Conservation (phyloP, 2,329 filamentous ascomycete species). For the Tolypocladium paradoxum region DNA sequence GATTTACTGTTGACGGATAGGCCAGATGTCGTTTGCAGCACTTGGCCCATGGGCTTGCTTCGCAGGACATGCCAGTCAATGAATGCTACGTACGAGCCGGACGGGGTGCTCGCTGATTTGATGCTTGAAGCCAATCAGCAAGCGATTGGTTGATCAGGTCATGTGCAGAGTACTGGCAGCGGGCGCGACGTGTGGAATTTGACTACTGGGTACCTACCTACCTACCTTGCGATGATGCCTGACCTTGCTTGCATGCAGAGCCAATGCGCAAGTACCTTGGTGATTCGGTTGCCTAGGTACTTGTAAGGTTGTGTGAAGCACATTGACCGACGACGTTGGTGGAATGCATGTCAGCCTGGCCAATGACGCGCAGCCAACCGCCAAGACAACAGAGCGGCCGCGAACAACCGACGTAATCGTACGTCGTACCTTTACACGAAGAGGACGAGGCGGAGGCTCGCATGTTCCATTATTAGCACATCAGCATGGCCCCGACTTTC, state of each 20-base stretch:
- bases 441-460: too few relatives aligned
- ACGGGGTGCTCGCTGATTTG: neutral
- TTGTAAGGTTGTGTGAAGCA: too few relatives aligned
- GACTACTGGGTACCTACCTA: neutral
- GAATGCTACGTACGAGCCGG: neutral
- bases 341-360: neutral
- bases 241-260: neutral
- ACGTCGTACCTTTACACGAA: too few relatives aligned
- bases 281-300: neutral
- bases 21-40: neutral
- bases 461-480: neutral
- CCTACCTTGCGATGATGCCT: neutral
- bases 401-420: neutral
- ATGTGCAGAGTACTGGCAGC: neutral
- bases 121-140: neutral
- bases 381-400: neutral
- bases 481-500: neutral
- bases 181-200: neutral
- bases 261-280: neutral
- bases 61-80: neutral
- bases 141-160: neutral
- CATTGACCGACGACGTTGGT: neutral
- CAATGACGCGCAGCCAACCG: neutral
- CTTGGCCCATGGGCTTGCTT: neutral
- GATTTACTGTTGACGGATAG: neutral